A percentile compares a stretch with the other conserved stretches of the same genome.
Conservation (phyloP, 148 eudicot genomes). For the Rhododendron griersonianum region DNA sequence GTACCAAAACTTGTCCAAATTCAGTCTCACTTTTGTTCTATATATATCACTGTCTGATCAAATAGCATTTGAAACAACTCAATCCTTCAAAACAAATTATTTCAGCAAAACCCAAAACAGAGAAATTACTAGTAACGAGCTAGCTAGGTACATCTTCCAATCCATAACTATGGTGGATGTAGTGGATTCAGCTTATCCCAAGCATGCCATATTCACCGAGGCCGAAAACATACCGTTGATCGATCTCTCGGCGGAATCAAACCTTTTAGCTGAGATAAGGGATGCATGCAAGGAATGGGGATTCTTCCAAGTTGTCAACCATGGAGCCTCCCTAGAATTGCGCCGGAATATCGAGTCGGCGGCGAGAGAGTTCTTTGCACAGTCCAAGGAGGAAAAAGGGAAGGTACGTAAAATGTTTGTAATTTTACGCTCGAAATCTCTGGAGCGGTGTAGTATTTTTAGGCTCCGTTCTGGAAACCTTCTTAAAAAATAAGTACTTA, state of each 20-base stretch:
- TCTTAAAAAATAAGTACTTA: too few species aligned
- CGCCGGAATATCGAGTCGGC: background rate
- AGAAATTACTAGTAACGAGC: background rate
- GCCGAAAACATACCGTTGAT: slow-evolving; percentile 30
- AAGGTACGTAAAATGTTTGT: background rate
- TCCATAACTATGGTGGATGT: background rate
- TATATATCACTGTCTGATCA: background rate
- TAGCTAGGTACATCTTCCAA: background rate
- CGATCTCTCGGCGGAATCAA: background rate
- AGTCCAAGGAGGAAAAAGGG: slow-evolving; percentile 7
- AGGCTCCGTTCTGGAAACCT: too few species aligned
- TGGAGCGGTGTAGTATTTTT: too few species aligned
- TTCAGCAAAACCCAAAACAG: background rate
- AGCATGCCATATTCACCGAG: slow-evolving; percentile 12
- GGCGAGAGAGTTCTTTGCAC: slow-evolving; percentile 8
- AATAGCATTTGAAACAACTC: background rate
- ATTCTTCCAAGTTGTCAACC: slow-evolving; percentile 16
- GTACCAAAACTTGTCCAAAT: background rate
- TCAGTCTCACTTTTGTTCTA: background rate
- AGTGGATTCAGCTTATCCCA: slow-evolving; percentile 41
- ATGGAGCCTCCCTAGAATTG: slow-evolving; percentile 4
- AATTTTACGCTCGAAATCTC: too few species aligned
- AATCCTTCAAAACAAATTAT: background rate
- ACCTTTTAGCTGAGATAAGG: background rate
- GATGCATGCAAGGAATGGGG: slow-evolving; percentile 19